phyloP scores from a whole-genome alignment of 2,329 filamentous ascomycete species.

The Coniochaeta prunicola region DNA sequence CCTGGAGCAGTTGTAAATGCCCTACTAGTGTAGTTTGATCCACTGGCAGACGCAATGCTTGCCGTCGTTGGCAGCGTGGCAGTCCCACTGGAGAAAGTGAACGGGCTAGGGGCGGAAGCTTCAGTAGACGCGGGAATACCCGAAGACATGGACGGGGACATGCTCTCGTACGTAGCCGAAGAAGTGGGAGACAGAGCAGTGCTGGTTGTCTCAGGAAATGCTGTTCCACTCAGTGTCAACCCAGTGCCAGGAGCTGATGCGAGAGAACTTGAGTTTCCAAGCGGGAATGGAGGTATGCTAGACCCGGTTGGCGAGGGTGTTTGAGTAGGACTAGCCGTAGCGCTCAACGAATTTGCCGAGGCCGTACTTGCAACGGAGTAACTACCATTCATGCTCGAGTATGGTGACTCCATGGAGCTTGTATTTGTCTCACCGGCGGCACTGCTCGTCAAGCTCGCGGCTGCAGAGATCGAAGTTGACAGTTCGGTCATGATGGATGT shows the following conservation, averaged over 20 bases:
- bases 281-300: conserved; percentile 3
- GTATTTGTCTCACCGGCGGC: neutral
- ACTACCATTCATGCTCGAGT: neutral
- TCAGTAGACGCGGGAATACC: neutral
- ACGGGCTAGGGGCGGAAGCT: neutral
- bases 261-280: conserved; percentile 4
- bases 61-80: neutral
- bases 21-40: neutral
- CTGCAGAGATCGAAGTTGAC: neutral
- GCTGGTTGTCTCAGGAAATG: neutral
- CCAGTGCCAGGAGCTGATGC: neutral
- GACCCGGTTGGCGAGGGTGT: neutral
- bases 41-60: neutral
- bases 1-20: neutral
- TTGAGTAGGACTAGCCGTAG: neutral
- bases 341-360: neutral
- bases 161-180: neutral
- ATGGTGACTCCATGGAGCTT: neutral
- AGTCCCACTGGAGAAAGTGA: neutral
- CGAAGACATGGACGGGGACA: neutral
- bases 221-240: neutral
- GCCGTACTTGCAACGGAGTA: conserved; percentile 2
- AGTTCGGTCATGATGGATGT: neutral
- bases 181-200: neutral
- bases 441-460: neutral